phyloP scores from a whole-genome alignment of 352 stramenopile genomes.

The Phytophthora sansomeana region DNA sequence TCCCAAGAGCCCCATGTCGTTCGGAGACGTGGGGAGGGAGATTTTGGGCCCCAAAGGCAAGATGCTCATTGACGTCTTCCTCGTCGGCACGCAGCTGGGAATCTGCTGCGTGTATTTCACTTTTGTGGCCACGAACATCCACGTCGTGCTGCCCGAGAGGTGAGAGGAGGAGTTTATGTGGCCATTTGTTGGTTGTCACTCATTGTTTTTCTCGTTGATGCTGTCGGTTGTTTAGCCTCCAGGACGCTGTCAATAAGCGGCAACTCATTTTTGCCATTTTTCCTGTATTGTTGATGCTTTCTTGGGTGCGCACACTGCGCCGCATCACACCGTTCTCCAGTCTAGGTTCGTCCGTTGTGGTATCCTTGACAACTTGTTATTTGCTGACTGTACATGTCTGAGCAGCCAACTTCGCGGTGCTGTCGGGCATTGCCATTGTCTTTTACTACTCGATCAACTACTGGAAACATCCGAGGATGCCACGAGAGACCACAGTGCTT shows the following conservation, averaged over 20 bases:
- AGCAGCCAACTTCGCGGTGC: slow-evolving; percentile 69
- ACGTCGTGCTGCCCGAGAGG: slow-evolving; percentile 72
- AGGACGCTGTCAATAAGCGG: slow-evolving; percentile 69
- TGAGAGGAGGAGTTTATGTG: slow-evolving; percentile 17
- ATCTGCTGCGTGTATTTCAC: slow-evolving; percentile 90
- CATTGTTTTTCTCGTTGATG: not conserved
- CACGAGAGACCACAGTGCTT: slow-evolving; percentile 25
- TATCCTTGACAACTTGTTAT: not conserved
- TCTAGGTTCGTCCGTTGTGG: slow-evolving; percentile 49
- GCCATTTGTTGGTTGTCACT: not conserved
- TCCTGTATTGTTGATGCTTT: slow-evolving; percentile 71
- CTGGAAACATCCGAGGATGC: slow-evolving; percentile 43
- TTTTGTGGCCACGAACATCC: slow-evolving; percentile 85
- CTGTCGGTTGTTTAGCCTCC: slow-evolving; percentile 42
- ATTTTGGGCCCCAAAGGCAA: slow-evolving; percentile 72
- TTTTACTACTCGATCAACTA: slow-evolving; percentile 86
- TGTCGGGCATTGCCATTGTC: slow-evolving; percentile 77
- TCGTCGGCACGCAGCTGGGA: slow-evolving; percentile 79
- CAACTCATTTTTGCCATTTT: slow-evolving; percentile 84
- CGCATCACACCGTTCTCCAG: slow-evolving; percentile 81
- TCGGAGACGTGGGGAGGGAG: slow-evolving; percentile 73
- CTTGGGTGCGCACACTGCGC: slow-evolving; percentile 77
- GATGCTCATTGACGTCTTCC: slow-evolving; percentile 77
- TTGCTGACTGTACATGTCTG: not conserved
- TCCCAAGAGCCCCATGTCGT: slow-evolving; percentile 64